These are phyloP conservation scores for Ustulina deusta DNA, from an alignment of 2,329 filamentous ascomycete species.

Conservation along the genomic window DNA sequence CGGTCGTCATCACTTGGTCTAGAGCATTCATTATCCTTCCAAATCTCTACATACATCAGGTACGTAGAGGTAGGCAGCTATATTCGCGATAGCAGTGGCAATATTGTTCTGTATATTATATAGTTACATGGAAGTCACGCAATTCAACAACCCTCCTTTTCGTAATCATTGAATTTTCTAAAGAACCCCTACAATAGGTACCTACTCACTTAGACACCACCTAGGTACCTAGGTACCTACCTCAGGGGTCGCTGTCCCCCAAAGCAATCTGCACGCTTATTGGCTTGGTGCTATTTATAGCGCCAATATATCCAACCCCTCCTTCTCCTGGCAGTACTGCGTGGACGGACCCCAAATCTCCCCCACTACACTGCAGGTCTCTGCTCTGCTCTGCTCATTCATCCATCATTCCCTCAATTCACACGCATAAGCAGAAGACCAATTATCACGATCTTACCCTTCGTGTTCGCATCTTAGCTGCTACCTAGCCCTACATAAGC, in stretches of 20 bases:
- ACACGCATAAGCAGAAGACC: constrained; percentile 1
- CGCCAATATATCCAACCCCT: neutral
- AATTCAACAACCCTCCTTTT: neutral
- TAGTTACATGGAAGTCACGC: neutral
- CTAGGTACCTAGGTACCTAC: neutral
- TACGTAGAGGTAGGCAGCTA: constrained; percentile 2
- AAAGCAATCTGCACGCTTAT: constrained; percentile 12
- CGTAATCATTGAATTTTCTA: neutral
- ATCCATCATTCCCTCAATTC: neutral
- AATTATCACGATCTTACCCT: constrained; percentile 1
- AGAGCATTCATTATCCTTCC: constrained; percentile 22
- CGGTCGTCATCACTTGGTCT: constrained; percentile 6
- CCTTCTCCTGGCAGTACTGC: neutral
- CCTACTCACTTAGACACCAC: too few relatives aligned
- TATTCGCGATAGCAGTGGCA: neutral
- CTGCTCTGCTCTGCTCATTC: neutral
- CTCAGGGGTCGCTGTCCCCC: neutral
- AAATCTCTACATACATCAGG: constrained; percentile 1
- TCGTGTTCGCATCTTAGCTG: constrained; percentile 16
- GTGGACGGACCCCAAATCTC: constrained; percentile 12
- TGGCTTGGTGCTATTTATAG: constrained; percentile 33
- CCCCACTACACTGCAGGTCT: constrained; percentile 10
- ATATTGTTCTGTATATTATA: neutral
- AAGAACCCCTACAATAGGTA: neutral
- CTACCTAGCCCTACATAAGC: constrained; percentile 11